Conservation (phyloP, 1,284 basidiomycete species). For the Trametes sp. region DNA sequence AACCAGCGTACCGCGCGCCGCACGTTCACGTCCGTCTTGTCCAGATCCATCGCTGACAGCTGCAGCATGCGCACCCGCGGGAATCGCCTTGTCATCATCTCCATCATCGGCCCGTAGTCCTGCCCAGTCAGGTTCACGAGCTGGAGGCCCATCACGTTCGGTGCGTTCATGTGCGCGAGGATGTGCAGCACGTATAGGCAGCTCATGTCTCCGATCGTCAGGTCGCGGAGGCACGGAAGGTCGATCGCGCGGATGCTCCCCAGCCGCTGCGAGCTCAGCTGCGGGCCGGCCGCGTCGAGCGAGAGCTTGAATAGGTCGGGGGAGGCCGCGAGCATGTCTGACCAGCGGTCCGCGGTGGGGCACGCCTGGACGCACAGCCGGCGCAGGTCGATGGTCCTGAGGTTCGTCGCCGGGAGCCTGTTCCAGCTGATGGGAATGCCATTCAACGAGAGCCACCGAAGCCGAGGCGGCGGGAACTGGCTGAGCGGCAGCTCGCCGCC, state of each 20-base stretch:
- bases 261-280: conserved; percentile 11
- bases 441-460: conserved; percentile 58
- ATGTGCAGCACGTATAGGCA: conserved; percentile 53
- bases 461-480: conserved; percentile 34
- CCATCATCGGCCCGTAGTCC: conserved; percentile 57
- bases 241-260: conserved; percentile 43
- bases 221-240: conserved; percentile 54
- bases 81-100: conserved; percentile 52
- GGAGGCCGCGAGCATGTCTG: conserved; percentile 56
- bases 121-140: conserved; percentile 56
- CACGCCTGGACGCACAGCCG: conserved; percentile 57
- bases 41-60: conserved; percentile 51
- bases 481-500: conserved; percentile 32
- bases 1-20: conserved; percentile 54
- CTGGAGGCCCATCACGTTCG: conserved; percentile 59
- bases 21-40: conserved; percentile 33
- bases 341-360: conserved; percentile 57
- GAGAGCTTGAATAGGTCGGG: conserved; percentile 58
- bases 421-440: conserved; percentile 66
- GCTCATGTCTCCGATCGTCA: conserved; percentile 62
- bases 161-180: conserved; percentile 55
- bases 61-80: conserved; percentile 58
- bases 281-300: conserved; percentile 66
- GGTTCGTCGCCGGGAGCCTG: conserved; percentile 52
- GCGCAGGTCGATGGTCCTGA: conserved; percentile 67